A percentile compares a stretch with the other conserved stretches of the same genome.
phyloP scores from a whole-genome alignment of 2,329 filamentous ascomycete species.

The Aspergillus jensenii region DNA sequence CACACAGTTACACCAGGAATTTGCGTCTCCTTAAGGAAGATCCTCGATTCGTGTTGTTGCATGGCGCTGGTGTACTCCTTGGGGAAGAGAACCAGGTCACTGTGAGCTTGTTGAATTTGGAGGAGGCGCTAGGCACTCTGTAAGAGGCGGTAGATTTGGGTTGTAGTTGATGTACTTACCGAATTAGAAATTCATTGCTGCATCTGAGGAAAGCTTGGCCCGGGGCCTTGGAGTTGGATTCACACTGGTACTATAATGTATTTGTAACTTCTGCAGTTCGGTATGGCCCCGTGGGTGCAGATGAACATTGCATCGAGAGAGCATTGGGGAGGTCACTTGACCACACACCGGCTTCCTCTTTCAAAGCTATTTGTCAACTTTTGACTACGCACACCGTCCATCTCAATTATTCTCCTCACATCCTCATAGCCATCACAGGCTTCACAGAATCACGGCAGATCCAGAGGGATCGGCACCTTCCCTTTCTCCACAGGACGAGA shows the following conservation, averaged over 20 bases:
- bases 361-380: background rate
- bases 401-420: too few species aligned
- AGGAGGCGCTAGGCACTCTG: constrained; percentile 7
- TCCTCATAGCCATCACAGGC: too few species aligned
- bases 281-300: too few species aligned
- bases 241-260: background rate
- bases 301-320: background rate
- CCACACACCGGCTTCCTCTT: background rate
- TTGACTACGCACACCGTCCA: background rate
- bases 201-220: background rate
- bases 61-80: constrained; percentile 8
- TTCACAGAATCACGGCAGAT: background rate
- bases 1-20: constrained; percentile 47
- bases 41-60: constrained; percentile 9
- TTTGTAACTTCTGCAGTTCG: too few species aligned
- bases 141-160: background rate
- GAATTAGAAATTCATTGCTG: background rate
- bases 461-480: background rate
- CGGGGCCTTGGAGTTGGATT: background rate
- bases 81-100: constrained; percentile 9
- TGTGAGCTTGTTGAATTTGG: constrained; percentile 11
- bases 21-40: constrained; percentile 42
- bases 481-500: background rate
- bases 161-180: background rate
- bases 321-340: background rate